Evolutionary conservation across 106 monocot genomes (phyloP), one percentile per base, ranked within the genome.

Genomic region (Dendrobium huoshanense): DNA sequence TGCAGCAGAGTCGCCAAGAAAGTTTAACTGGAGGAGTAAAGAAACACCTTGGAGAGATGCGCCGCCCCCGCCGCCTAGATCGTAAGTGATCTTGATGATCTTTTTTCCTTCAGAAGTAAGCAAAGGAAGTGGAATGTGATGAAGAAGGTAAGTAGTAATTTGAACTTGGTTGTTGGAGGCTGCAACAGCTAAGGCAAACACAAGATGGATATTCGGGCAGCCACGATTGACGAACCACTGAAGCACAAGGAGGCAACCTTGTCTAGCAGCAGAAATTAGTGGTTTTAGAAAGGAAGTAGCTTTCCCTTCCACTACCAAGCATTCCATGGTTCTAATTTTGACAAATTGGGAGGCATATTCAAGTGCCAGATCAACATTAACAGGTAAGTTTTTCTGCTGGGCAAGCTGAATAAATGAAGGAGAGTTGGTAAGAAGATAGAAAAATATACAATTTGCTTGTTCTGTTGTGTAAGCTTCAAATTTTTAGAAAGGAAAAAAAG

Each of bases 331-430:
- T 15, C 79, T 85, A 41, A 96, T 84, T 79, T 94, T 93, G 75
- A 84, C 73, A 79, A 91, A 94, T 82, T 92, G 90, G 18, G 96
- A 84, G 10, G 96, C 96, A 79, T 94, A 94, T 56, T 88, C 88
- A 54, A 96, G 84, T 7, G 96, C 96, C 25, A 96, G 84, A 79
- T 96, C 90, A 3, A 96, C 93, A 55, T 96, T 93, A 20, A 96
- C 89, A 67, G 90, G 87, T 73, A 96, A 78, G 79, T 90, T 92
- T 87, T 96, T 96, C 81, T 90, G 85, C 45, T 87, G 91, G 61
- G 93, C 96, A 85, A 96, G 91, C 96, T 96, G 85, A 49, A 83
- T 7, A 48, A 3, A 48, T 48, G 48, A 48, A 10, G 48, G 48
- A 8, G 48, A 48, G 7, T 8, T 48, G 7, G 48, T 48, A 9